These are phyloP conservation scores for Paraphoma chrysanthemicola DNA, from an alignment of 2,329 filamentous ascomycete species.

Conservation along the genomic window DNA sequence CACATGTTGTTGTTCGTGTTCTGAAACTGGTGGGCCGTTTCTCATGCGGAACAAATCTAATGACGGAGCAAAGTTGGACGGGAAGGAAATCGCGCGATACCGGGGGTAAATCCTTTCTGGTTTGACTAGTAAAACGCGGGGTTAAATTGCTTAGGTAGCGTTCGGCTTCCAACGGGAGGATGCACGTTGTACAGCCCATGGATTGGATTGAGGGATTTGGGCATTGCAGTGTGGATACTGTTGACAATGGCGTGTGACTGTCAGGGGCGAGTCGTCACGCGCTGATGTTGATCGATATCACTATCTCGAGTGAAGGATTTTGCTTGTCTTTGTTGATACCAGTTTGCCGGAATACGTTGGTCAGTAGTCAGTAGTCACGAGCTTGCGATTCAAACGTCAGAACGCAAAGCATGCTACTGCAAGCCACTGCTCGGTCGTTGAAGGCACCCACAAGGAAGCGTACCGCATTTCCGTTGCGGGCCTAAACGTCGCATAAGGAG, in stretches of 20 bases:
- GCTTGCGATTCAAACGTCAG: not conserved
- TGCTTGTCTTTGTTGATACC: not conserved
- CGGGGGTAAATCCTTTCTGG: conserved; percentile 4
- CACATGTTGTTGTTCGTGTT: conserved; percentile 10
- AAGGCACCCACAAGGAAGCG: conserved; percentile 2
- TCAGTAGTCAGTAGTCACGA: not conserved
- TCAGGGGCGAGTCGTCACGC: no score
- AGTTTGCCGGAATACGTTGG: not conserved
- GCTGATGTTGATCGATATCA: no score
- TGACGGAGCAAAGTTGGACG: conserved; percentile 9
- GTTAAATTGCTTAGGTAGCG: conserved; percentile 5
- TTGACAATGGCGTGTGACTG: no score
- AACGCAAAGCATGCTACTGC: conserved; percentile 14
- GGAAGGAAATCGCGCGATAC: conserved; percentile 2
- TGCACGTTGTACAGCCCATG: not conserved
- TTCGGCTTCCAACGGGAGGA: conserved; percentile 3
- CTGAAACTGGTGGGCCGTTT: conserved; percentile 10
- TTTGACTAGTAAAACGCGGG: conserved; percentile 22
- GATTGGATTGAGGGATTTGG: no score
- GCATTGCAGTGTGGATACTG: no score
- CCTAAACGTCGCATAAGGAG: conserved; percentile 1
- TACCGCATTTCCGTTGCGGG: conserved; percentile 8
- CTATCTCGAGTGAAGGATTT: not conserved
- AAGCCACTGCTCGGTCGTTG: conserved; percentile 16
- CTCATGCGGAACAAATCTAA: conserved; percentile 7